Evolutionary conservation across 2,329 filamentous ascomycete genomes (phyloP).

Genomic region (Tympanopsis confertula): DNA sequence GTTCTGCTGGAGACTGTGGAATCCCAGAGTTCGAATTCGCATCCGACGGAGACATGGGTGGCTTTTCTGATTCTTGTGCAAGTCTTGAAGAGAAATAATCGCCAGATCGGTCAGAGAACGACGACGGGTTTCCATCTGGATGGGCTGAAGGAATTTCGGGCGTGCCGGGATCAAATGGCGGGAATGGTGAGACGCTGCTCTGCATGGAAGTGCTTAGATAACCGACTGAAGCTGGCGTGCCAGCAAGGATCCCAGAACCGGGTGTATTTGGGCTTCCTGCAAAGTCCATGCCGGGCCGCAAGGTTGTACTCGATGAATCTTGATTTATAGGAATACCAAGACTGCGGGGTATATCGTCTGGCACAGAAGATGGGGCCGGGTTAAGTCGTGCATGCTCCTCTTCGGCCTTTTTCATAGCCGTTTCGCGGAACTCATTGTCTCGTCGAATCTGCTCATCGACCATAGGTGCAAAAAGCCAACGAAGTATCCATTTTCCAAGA

Average conservation of each 20-base stretch:
- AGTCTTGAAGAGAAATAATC: slow-evolving; percentile 64
- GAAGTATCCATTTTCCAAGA: slow-evolving; percentile 88
- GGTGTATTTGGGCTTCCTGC: slow-evolving; percentile 56
- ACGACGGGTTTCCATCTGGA: slow-evolving; percentile 36
- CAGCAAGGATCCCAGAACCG: slow-evolving; percentile 67
- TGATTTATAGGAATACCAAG: slow-evolving; percentile 15
- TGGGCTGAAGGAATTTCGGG: slow-evolving; percentile 18
- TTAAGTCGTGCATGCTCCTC: slow-evolving; percentile 47
- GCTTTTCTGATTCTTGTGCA: slow-evolving; percentile 8
- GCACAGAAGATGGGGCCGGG: slow-evolving; percentile 28
- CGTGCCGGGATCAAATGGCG: slow-evolving; percentile 40
- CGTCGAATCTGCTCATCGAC: slow-evolving; percentile 82
- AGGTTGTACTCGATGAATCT: slow-evolving; percentile 35
- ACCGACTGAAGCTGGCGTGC: slow-evolving; percentile 16
- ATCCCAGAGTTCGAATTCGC: slow-evolving; percentile 22
- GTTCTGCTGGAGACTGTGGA: background rate
- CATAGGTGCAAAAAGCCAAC: slow-evolving; percentile 80
- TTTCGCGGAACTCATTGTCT: slow-evolving; percentile 60
- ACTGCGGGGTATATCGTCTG: slow-evolving; percentile 8
- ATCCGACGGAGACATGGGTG: slow-evolving; percentile 37
- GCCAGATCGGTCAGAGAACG: slow-evolving; percentile 39
- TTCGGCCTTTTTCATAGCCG: slow-evolving; percentile 43
- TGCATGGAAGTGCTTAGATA: slow-evolving; percentile 1
- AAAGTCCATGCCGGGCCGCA: slow-evolving; percentile 36
- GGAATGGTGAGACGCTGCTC: too few species aligned